Conservation (phyloP, 768 basidiomycete species). For the Paxillus ammoniavirescens region DNA sequence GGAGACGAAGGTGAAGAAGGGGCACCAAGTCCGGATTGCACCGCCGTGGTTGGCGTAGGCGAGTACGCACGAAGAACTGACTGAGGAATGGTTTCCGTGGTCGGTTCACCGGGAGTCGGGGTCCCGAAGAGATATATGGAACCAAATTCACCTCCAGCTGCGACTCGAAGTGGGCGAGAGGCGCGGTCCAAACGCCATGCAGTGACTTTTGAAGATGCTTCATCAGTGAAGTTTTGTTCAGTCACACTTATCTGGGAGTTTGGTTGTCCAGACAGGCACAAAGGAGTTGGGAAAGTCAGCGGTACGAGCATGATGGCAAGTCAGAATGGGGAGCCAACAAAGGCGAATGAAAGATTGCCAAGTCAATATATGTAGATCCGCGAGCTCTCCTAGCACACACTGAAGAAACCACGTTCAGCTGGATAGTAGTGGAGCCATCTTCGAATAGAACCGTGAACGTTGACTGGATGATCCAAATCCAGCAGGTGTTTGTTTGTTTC, state of each 20-base stretch:
- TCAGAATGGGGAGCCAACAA: neutral
- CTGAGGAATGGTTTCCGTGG: slow-evolving; percentile 2
- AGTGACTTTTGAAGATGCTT: slow-evolving; percentile 13
- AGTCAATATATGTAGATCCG: neutral
- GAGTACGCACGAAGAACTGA: slow-evolving; percentile 14
- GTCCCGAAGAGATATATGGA: slow-evolving; percentile 29
- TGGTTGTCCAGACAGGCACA: slow-evolving; percentile 8
- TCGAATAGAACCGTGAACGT: neutral
- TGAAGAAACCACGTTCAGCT: neutral
- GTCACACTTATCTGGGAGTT: slow-evolving; percentile 9
- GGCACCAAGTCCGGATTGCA: slow-evolving; percentile 6
- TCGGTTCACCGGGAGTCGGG: slow-evolving; percentile 21
- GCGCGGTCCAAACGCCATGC: slow-evolving; percentile 15
- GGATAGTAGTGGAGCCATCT: slow-evolving; percentile 1
- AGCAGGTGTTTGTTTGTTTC: slow-evolving; percentile 29
- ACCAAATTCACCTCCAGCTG: slow-evolving; percentile 21
- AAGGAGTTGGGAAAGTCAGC: slow-evolving; percentile 20
- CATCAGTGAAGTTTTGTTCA: slow-evolving; percentile 26
- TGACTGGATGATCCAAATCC: slow-evolving; percentile 4
- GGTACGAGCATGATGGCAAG: slow-evolving; percentile 28
- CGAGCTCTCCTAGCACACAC: slow-evolving; percentile 8
- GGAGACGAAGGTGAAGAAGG: slow-evolving; percentile 23
- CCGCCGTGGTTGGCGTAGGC: slow-evolving; percentile 2
- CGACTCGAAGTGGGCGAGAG: slow-evolving; percentile 12
- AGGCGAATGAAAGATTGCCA: neutral